Base-by-base conservation (phyloP, 805 yeast species). In the Sugiyamaella americana region DNA sequence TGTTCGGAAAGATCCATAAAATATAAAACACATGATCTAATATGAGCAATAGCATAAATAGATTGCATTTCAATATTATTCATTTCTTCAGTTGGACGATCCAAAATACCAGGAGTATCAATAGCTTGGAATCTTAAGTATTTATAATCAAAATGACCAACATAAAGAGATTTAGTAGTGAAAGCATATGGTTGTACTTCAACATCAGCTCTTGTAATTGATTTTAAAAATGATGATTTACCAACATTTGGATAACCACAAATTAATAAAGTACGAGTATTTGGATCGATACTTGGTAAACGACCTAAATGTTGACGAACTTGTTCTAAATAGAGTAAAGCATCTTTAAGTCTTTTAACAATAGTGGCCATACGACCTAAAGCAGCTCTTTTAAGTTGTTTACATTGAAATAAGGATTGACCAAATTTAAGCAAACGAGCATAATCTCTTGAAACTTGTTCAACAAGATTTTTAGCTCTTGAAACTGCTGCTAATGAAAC, bases 211-310 rank as follows among this genome's bases (percentile, higher is more conserved):
- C 94, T 86, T 54, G 99, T 93, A 69, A 93, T 86, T 66, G 93
- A 80, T 63, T 80, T 77, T 68, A 93, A 76, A 70, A 93, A 93
- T 13, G 96, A 87, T 11, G 98, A 93, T 70, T 93, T 93, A 71
- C 99, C 99, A 51, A 93, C 99, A 68, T 93, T 93, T 48, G 99
- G 99, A 70, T 93, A 93, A 52, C 99, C 99, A 73, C 99, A 93
- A 62, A 93, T 91, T 61, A 93, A 76, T 58, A 93, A 73, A 20
- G 99, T 93, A 74, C 99, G 84, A 47, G 99, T 93, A 70, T 93
- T 93, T 64, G 99, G 99, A 68, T 93, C 98, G 66, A 93, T 93
- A 56, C 91, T 79, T 51, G 99, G 99, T 60, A 93, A 75, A 78
- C 99, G 88, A 60, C 98, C 96, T 72, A 93, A 78, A 73, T 93